These are phyloP conservation scores for Striga asiatica DNA, from an alignment of 257 asterid species.

Conservation along the genomic window DNA sequence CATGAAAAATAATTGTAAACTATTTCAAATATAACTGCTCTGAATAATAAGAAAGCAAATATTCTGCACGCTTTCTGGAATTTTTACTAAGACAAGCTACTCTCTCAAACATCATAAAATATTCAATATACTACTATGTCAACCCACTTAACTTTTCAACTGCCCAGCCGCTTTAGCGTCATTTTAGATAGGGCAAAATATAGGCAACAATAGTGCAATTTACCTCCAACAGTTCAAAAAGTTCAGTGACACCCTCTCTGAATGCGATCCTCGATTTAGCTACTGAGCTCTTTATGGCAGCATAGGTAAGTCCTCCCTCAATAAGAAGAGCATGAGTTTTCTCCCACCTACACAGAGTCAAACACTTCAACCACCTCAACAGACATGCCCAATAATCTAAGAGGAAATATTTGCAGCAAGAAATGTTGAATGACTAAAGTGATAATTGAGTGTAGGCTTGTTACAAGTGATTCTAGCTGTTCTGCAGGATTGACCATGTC, in stretches of 20 bases:
- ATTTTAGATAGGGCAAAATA: constrained; percentile 6
- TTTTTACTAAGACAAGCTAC: background rate
- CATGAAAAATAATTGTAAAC: constrained; percentile 2
- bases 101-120: background rate
- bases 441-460: constrained; percentile 4
- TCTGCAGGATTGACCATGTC: constrained; percentile 8
- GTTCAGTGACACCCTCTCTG: constrained; percentile 82
- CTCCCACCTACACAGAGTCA: constrained; percentile 53
- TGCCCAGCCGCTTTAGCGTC: constrained; percentile 6
- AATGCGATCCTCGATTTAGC: constrained; percentile 58
- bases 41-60: background rate
- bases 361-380: constrained; percentile 7
- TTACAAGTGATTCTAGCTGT: background rate
- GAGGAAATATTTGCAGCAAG: constrained; percentile 3
- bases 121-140: background rate
- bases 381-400: background rate
- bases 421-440: background rate
- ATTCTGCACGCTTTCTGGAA: background rate
- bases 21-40: background rate
- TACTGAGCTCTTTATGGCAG: constrained; percentile 65
- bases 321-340: constrained; percentile 84
- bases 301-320: constrained; percentile 72
- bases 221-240: constrained; percentile 86
- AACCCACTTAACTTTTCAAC: background rate
- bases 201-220: constrained; percentile 6